Evolutionary conservation across 495 filamentous ascomycete species (phyloP), one percentile per base, ranked within the genome.

Genomic region (Articulospora tetracladia): DNA sequence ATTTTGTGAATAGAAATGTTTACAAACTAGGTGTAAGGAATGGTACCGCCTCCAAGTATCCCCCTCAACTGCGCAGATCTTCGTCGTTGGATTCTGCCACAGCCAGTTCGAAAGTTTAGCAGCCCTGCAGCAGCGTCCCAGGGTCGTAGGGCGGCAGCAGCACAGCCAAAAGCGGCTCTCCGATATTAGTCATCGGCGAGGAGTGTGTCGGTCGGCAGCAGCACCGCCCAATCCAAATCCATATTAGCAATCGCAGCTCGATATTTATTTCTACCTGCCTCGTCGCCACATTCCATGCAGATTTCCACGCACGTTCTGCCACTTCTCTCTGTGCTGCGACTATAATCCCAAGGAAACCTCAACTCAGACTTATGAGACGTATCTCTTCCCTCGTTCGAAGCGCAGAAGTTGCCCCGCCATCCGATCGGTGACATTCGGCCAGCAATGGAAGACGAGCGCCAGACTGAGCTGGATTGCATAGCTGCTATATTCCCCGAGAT

Each of bases 401-500:
- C 57, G 52, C 60, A 67, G 57, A 58, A 61, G 59, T 62, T 53
- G 55, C 62, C 44, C 58, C 52, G 44, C 53, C 61, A 36, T 60
- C 62, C 25, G 57, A 61, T 49, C 59, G 52, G 60, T 66, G 63
- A 69, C 64, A 62, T 57, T 36, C 48, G 57, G 63, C 59, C 53
- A 44, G 39, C 27, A 6, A 68, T 69, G 67, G 67, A 69, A 23
- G 67, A 67, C 28, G 59, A 69, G 41, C 90, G 94, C 56, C 79
- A 86, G 19, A 77, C 86, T 17, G 94, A 98, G 73, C 79, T 98
- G 51, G 84, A 82, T 49, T 85, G 92, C n/a, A 85, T 98, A 47
- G 77, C 80, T 15, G 89, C 92, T 66, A 98, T 98, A 62, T 98
- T 84, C 63, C 93, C 93, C 20, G 94, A 98, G 71, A 83, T 96